These are phyloP conservation scores for Paralagenidium karlingii DNA, from an alignment of 352 stramenopile genomes.

Conservation along the genomic window DNA sequence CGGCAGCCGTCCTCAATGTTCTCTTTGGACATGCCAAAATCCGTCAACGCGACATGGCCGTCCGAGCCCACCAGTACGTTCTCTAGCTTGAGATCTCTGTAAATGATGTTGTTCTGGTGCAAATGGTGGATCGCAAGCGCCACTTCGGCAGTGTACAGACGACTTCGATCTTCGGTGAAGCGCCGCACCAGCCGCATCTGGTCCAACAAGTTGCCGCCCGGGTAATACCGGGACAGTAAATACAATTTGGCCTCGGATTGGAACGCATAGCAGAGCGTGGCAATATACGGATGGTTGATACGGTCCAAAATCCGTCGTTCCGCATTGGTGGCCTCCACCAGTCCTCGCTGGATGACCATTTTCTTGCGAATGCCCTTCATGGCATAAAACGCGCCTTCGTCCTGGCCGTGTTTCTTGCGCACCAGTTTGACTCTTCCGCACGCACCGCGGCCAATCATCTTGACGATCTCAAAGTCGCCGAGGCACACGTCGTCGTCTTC, in stretches of 20 bases:
- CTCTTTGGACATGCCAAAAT: conserved; percentile 99
- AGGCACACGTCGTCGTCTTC: conserved; percentile 51
- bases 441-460: conserved; percentile 91
- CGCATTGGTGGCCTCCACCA: conserved; percentile 86
- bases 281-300: conserved; percentile 97
- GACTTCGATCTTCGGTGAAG: conserved; percentile 88
- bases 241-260: conserved; percentile 86
- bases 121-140: conserved; percentile 91
- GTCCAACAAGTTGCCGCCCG: conserved; percentile 91
- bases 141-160: conserved; percentile 96
- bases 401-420: conserved; percentile 74
- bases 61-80: conserved; percentile 95
- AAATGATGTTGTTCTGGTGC: conserved; percentile 92
- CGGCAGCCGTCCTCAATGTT: conserved; percentile 82
- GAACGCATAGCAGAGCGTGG: conserved; percentile 87
- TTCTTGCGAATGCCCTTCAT: conserved; percentile 86
- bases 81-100: conserved; percentile 97
- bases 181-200: conserved; percentile 81
- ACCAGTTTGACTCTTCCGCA: conserved; percentile 80
- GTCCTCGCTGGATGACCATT: conserved; percentile 68
- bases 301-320: conserved; percentile 80
- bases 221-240: conserved; percentile 92
- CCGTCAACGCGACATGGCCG: conserved; percentile 95
- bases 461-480: conserved; percentile 94
- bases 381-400: conserved; percentile 72